Evolutionary conservation across 331 rosid genomes (phyloP).

Genomic region (Pyracantha coccinea): DNA sequence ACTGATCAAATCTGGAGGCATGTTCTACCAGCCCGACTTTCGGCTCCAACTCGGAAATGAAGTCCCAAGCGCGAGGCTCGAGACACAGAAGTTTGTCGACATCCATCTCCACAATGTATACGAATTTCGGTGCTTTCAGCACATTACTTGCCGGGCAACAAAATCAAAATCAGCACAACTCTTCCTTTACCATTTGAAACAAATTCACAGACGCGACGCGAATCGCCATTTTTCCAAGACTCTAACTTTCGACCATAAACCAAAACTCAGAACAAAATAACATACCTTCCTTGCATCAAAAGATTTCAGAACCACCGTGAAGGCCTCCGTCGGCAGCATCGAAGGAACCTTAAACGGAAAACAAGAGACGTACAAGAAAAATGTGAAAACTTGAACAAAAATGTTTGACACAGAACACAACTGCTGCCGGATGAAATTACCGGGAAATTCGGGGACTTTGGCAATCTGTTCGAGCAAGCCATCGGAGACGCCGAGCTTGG

Average conservation of each 20-base stretch:
- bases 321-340: constrained; percentile 60
- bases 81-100: constrained; percentile 54
- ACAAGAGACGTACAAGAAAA: background rate
- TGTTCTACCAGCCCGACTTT: constrained; percentile 78
- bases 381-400: background rate
- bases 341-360: constrained; percentile 58
- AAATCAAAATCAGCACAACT: background rate
- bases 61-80: constrained; percentile 84
- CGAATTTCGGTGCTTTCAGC: constrained; percentile 81
- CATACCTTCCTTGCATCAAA: constrained; percentile 81
- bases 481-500: constrained; percentile 63
- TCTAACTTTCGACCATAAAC: background rate
- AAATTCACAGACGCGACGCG: background rate
- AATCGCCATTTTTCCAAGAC: background rate
- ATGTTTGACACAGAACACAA: background rate
- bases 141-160: constrained; percentile 4
- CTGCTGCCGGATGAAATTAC: constrained; percentile 16
- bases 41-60: constrained; percentile 71
- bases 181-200: background rate
- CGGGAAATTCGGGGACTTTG: constrained; percentile 52
- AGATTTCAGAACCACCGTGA: constrained; percentile 57
- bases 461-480: constrained; percentile 53
- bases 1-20: constrained; percentile 23
- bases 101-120: constrained; percentile 89
- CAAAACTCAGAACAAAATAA: background rate